These are phyloP conservation scores for Scutellaria minor DNA, from an alignment of 257 asterid species.

Conservation along the genomic window DNA sequence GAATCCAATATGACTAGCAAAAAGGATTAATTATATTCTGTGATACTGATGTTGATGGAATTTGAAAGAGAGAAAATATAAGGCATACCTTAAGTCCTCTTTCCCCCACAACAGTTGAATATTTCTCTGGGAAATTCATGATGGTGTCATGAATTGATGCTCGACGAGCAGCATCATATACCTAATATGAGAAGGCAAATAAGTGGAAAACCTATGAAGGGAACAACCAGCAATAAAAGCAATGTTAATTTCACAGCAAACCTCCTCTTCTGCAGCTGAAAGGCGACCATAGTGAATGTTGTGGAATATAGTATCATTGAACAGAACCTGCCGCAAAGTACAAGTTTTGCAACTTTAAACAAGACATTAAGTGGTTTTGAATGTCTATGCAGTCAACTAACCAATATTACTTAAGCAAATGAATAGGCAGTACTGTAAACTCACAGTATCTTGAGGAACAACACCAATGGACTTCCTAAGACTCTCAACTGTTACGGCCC, in stretches of 20 bases:
- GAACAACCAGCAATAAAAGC: constrained; percentile 11
- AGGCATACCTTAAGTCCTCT: constrained; percentile 92
- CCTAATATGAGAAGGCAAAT: constrained; percentile 54
- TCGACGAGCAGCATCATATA: constrained; percentile 88
- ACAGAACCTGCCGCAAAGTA: constrained; percentile 72
- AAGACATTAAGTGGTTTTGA: constrained; percentile 16
- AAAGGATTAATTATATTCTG: neutral
- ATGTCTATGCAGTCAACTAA: constrained; percentile 1
- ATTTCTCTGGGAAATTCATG: constrained; percentile 83
- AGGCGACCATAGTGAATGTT: constrained; percentile 93
- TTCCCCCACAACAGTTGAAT: constrained; percentile 93
- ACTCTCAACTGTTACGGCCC: constrained; percentile 81
- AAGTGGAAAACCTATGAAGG: constrained; percentile 22
- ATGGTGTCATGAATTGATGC: constrained; percentile 96
- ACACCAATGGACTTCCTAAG: constrained; percentile 93
- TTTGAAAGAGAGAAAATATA: constrained; percentile 18
- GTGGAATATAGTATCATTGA: constrained; percentile 95
- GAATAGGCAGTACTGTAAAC: constrained; percentile 36
- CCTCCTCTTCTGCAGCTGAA: constrained; percentile 94
- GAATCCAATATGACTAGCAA: constrained; percentile 13
- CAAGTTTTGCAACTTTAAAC: constrained; percentile 8
- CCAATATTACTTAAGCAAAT: constrained; percentile 16
- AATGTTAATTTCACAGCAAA: constrained; percentile 34
- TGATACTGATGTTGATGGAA: neutral
- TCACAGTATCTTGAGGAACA: constrained; percentile 99